Percentiles rank a stretch among this genome's conserved stretches.
These are phyloP conservation scores for Nothophaeocryptopus gaeumannii DNA, from an alignment of 2,329 filamentous ascomycete genomes.

Conservation along the genomic window DNA sequence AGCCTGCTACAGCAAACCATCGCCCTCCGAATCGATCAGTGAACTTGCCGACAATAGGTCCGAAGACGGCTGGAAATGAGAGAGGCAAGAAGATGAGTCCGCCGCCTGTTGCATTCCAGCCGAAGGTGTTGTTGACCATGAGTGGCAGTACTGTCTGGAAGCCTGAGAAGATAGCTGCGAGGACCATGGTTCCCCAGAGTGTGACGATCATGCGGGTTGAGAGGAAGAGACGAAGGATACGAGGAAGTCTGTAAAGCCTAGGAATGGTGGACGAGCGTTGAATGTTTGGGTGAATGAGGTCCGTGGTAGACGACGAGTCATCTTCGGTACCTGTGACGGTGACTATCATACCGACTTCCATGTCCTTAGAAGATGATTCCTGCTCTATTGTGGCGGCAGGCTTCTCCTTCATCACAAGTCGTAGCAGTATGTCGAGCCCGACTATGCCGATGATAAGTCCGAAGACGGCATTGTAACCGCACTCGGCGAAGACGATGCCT, in stretches of 20 bases:
- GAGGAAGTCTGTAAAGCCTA: conserved; percentile 6
- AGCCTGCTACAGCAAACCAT: conserved; percentile 21
- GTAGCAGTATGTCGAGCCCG: conserved; percentile 19
- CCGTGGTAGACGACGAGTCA: neutral
- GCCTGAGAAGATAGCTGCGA: conserved; percentile 19
- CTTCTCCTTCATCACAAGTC: conserved; percentile 23
- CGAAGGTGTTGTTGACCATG: conserved; percentile 18
- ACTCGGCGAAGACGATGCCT: conserved; percentile 62
- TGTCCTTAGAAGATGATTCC: neutral
- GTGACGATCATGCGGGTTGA: conserved; percentile 21
- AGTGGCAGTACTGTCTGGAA: conserved; percentile 25
- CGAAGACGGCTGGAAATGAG: conserved; percentile 22
- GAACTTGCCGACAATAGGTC: conserved; percentile 22
- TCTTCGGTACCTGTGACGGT: neutral
- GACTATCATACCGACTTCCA: neutral
- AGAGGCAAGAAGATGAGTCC: conserved; percentile 29
- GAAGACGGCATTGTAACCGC: conserved; percentile 25
- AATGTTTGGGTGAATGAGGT: too few relatives aligned
- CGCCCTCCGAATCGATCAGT: conserved; percentile 21
- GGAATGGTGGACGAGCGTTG: too few relatives aligned
- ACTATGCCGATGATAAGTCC: conserved; percentile 18
- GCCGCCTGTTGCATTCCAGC: conserved; percentile 19
- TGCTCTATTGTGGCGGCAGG: too few relatives aligned
- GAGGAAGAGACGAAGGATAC: conserved; percentile 20
- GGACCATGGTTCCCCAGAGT: conserved; percentile 23